Percentiles rank a stretch among this genome's conserved stretches.
Conservation (phyloP, 2,329 filamentous ascomycete species). For the Sarocladiaceae sp. region DNA sequence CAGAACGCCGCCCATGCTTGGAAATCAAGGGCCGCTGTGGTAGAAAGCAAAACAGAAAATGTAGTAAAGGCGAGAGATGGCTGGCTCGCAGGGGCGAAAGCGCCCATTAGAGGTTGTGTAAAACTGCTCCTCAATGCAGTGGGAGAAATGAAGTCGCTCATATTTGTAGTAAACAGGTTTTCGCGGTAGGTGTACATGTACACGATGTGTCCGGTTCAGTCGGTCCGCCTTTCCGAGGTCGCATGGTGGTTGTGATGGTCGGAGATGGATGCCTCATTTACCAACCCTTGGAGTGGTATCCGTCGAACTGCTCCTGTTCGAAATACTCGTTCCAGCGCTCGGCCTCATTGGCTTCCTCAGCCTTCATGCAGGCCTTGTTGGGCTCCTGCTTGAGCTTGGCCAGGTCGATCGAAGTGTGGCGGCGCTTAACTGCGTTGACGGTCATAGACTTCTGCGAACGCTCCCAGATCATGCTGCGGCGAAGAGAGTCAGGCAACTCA, state of each 20-base stretch:
- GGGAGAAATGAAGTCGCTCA: constrained; percentile 5
- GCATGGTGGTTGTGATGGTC: not conserved
- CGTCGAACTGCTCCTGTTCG: constrained; percentile 61
- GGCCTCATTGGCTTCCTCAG: constrained; percentile 56
- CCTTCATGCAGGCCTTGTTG: constrained; percentile 55
- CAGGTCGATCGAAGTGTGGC: constrained; percentile 86
- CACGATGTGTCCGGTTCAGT: not conserved
- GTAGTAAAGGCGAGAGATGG: not conserved
- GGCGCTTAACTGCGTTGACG: constrained; percentile 79
- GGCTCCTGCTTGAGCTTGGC: constrained; percentile 81
- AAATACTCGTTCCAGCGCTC: constrained; percentile 84
- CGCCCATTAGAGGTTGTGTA: not conserved
- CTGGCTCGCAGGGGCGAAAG: not conserved
- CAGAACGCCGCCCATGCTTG: constrained; percentile 6
- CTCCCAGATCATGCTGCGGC: constrained; percentile 89
- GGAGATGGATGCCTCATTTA: constrained; percentile 18
- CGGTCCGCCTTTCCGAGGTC: constrained; percentile 2
- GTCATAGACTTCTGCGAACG: constrained; percentile 90
- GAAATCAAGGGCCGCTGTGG: constrained; percentile 4
- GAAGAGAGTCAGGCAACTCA: constrained; percentile 87
- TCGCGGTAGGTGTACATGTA: not conserved
- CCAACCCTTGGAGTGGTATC: constrained; percentile 39
- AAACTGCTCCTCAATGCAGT: constrained; percentile 5
- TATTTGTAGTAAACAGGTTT: constrained; percentile 5
- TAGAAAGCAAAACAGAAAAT: constrained; percentile 3